Evolutionary conservation across 2,329 filamentous ascomycete species (phyloP), one percentile per base, ranked within the genome.

Genomic region (Alternaria sp.): DNA sequence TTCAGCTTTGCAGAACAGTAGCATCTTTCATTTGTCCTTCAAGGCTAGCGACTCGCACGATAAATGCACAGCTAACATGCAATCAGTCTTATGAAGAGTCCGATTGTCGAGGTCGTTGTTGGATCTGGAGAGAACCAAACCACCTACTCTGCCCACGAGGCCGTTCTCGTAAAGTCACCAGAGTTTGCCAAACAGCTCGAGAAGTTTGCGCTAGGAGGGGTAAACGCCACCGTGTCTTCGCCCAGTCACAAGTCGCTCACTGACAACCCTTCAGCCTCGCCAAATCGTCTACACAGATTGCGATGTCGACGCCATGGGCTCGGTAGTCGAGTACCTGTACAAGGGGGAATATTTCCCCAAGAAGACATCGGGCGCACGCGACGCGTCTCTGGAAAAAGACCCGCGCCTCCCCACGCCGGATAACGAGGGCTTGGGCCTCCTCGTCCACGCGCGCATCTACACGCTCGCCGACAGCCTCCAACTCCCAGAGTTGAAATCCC

Each of bases 391-490:
- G 44, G 91, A 96, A 73, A 76, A 82, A 54, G 90, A 94, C 73
- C 85, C 89, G 0, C 79, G 84, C 7, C 76, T 87, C 11, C 90
- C 90, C 3, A 75, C 80, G 0, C 82, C 91, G 56, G 93, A 97
- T 79, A 84, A 91, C 74, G 86, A 86, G n/a, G 93, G 93, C 66
- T 85, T 89, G 13, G 90, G 94, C 73, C 88, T 97, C 17, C 87
- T 97, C 61, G 92, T 91, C 72, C 93, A 97, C 76, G 93, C 93
- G 23, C 90, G 90, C 63, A 86, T 97, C 64, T 97, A 97, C 82
- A 97, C 92, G 0, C 83, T 97, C 24, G 93, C 92, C 24, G 90
- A 93, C 70, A 92, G 90, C 78, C 88, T 95, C 61, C 85, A 87
- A 39, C 80, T 83, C 17, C 80, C 80, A 0, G 81, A 82, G 9